phyloP scores from a whole-genome alignment of 2,329 filamentous ascomycete species.

The Colletotrichum sp. region DNA sequence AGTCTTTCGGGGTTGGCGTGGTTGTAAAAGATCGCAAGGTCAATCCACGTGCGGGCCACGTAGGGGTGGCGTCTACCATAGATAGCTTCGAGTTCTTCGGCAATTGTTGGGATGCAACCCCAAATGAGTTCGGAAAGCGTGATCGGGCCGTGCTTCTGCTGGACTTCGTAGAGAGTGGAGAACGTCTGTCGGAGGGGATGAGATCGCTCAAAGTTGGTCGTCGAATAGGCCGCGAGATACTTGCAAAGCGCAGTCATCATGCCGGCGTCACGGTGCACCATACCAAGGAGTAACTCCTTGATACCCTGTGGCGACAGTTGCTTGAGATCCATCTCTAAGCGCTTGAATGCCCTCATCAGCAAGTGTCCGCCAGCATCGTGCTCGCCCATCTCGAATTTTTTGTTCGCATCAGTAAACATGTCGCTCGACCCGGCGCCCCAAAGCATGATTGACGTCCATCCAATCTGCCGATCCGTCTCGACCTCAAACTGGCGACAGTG shows the following conservation, averaged over 20 bases:
- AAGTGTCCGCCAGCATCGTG: conserved; percentile 43
- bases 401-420: conserved; percentile 48
- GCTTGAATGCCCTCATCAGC: conserved; percentile 47
- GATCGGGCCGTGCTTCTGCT: conserved; percentile 47
- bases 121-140: conserved; percentile 49
- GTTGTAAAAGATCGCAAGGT: conserved; percentile 45
- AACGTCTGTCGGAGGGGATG: conserved; percentile 50
- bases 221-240: conserved; percentile 48
- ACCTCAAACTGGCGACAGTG: conserved; percentile 49
- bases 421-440: conserved; percentile 51
- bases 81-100: conserved; percentile 49
- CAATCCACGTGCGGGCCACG: conserved; percentile 46
- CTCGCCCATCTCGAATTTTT: conserved; percentile 45
- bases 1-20: conserved; percentile 40
- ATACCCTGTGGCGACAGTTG: conserved; percentile 48
- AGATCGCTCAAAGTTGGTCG: conserved; percentile 46
- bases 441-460: conserved; percentile 47
- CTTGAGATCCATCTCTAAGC: conserved; percentile 46
- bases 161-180: conserved; percentile 47
- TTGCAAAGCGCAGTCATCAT: conserved; percentile 52
- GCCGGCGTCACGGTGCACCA: conserved; percentile 48
- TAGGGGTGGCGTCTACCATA: conserved; percentile 49
- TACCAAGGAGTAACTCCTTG: conserved; percentile 46
- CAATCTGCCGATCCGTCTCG: conserved; percentile 39
- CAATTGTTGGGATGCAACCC: conserved; percentile 45